These are phyloP conservation scores for Fusarium incarnatum DNA, from an alignment of 2,329 filamentous ascomycete species.

Conservation along the genomic window DNA sequence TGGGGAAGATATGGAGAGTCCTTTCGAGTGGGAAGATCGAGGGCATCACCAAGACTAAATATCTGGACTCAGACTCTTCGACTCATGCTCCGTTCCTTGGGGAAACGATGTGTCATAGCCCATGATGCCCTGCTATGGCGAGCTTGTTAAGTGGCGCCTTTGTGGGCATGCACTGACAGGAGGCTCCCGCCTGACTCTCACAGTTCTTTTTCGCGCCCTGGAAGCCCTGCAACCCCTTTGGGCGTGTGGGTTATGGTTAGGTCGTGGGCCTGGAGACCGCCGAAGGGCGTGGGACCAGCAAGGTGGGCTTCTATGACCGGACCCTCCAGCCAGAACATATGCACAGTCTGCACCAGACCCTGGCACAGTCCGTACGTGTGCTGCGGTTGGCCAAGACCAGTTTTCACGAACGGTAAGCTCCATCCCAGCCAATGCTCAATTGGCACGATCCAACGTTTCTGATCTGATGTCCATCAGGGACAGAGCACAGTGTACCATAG, in stretches of 20 bases:
- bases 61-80: slow-evolving; percentile 34
- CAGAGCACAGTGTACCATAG: slow-evolving; percentile 21
- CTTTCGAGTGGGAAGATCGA: slow-evolving; percentile 35
- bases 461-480: slow-evolving; percentile 30
- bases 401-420: slow-evolving; percentile 25
- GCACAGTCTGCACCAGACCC: slow-evolving; percentile 24
- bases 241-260: slow-evolving; percentile 40
- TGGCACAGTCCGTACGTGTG: slow-evolving; percentile 23
- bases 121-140: slow-evolving; percentile 43
- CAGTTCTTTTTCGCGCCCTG: slow-evolving; percentile 33
- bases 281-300: slow-evolving; percentile 35
- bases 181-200: slow-evolving; percentile 45
- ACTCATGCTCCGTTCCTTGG: slow-evolving; percentile 34
- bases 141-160: slow-evolving; percentile 47
- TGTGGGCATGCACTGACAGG: slow-evolving; percentile 39
- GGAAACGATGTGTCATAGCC: slow-evolving; percentile 48
- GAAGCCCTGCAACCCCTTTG: slow-evolving; percentile 33
- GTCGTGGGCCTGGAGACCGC: slow-evolving; percentile 29
- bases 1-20: slow-evolving; percentile 41
- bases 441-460: slow-evolving; percentile 38
- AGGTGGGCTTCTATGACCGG: slow-evolving; percentile 22
- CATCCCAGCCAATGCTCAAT: slow-evolving; percentile 9
- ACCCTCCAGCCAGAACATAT: slow-evolving; percentile 14
- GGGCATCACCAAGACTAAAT: slow-evolving; percentile 46
- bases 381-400: slow-evolving; percentile 23